Percentiles rank a stretch among this genome's conserved stretches.
Evolutionary conservation across 768 basidiomycete species (phyloP).

Genomic region (Lactifluus piperatus): DNA sequence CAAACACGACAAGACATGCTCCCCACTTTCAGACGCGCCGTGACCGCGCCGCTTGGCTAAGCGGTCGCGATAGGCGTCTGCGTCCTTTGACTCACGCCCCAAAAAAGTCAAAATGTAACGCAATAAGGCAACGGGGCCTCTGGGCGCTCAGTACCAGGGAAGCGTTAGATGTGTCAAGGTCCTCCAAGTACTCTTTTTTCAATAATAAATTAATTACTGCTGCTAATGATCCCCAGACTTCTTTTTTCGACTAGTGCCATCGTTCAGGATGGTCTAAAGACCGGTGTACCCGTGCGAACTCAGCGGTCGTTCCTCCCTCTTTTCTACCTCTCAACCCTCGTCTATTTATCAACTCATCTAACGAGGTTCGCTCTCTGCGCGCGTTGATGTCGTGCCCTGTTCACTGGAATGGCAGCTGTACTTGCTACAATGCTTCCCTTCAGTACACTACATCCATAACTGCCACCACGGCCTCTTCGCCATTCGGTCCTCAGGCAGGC

Average conservation of each 20-base stretch:
- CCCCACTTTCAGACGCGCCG: background rate
- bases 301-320: constrained; percentile 6
- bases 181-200: background rate
- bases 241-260: constrained; percentile 11
- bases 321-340: background rate
- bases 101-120: constrained; percentile 2
- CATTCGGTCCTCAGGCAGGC: constrained; percentile 1
- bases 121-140: constrained; percentile 10
- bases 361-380: background rate
- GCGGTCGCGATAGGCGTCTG: constrained; percentile 1
- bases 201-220: constrained; percentile 10
- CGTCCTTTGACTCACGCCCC: background rate
- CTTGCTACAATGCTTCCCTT: constrained; percentile 3
- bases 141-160: background rate
- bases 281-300: constrained; percentile 10
- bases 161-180: constrained; percentile 5
- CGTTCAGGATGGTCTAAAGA: constrained; percentile 11
- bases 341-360: constrained; percentile 5
- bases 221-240: constrained; percentile 5
- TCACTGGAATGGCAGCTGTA: constrained; percentile 5
- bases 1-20: background rate
- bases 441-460: constrained; percentile 3
- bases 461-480: background rate
- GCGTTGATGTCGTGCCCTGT: constrained; percentile 16
- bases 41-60: constrained; percentile 7